Percentiles rank a stretch among this genome's conserved stretches.
These are phyloP conservation scores for Cucumis melo DNA, from an alignment of 306 rosid genomes.

Conservation along the genomic window DNA sequence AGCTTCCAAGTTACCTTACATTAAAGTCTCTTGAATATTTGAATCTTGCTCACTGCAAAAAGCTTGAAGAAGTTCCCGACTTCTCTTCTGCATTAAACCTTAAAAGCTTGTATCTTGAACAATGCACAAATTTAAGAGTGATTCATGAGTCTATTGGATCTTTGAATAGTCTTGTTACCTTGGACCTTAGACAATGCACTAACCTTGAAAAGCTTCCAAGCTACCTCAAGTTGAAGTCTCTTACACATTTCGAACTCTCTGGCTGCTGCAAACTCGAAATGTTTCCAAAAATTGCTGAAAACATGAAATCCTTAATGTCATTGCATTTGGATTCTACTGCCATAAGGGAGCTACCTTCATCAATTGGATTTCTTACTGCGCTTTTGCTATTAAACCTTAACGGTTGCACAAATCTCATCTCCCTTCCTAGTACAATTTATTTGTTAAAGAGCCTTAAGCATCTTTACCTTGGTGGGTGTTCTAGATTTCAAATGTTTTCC, in stretches of 20 bases:
- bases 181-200: neutral
- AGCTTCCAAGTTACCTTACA: neutral
- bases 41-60: neutral
- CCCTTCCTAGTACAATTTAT: neutral
- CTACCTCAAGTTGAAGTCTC: neutral
- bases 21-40: neutral
- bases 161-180: neutral
- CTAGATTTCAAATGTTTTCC: neutral
- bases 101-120: neutral
- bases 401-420: neutral
- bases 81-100: neutral
- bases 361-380: neutral
- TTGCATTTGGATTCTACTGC: neutral
- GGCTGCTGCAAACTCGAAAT: neutral
- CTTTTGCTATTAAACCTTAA: neutral
- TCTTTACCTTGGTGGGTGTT: neutral
- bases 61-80: neutral
- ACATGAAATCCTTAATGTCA: neutral
- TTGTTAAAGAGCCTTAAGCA: neutral
- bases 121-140: neutral
- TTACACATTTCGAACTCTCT: neutral
- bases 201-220: neutral
- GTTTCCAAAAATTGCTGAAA: neutral
- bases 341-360: neutral
- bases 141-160: neutral